Percentiles rank a stretch among this genome's conserved stretches.
Evolutionary conservation across 164 flowering plant genomes (phyloP).

Genomic region (Hamamelis virginiana): DNA sequence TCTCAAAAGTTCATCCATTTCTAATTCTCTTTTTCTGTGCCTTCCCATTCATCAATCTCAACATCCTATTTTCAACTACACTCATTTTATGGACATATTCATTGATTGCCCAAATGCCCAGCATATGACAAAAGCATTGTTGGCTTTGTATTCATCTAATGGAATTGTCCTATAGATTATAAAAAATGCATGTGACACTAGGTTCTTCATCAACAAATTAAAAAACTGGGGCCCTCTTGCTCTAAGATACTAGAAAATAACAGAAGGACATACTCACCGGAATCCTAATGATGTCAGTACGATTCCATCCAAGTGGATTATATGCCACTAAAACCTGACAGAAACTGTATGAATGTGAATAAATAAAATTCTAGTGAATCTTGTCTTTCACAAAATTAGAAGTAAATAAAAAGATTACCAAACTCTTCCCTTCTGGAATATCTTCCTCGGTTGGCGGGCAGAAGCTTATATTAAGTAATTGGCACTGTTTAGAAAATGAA

Average conservation of each 20-base stretch:
- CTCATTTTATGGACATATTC: too few species aligned
- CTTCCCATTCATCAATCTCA: too few species aligned
- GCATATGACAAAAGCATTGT: background rate
- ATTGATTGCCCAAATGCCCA: too few species aligned
- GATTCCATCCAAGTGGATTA: conserved; percentile 89
- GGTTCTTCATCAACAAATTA: background rate
- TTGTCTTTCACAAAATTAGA: background rate
- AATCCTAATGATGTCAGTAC: conserved; percentile 63
- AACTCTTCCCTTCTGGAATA: conserved; percentile 58
- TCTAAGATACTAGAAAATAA: conserved; percentile 4
- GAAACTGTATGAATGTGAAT: conserved; percentile 1
- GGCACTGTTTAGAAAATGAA: conserved; percentile 53
- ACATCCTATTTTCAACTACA: too few species aligned
- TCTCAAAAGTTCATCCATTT: too few species aligned
- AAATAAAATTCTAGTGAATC: background rate
- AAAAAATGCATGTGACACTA: background rate
- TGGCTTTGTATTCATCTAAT: background rate
- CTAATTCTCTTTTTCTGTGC: too few species aligned
- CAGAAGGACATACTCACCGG: conserved; percentile 53
- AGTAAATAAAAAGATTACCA: conserved; percentile 41
- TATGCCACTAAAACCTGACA: conserved; percentile 82
- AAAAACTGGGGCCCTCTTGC: background rate
- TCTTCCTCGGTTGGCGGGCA: conserved; percentile 78
- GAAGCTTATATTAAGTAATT: conserved; percentile 74
- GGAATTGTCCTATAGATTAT: background rate